A percentile compares a stretch with the other conserved stretches of the same genome.
phyloP scores from a whole-genome alignment of 1,284 basidiomycete species.

The Ustilago hordei region DNA sequence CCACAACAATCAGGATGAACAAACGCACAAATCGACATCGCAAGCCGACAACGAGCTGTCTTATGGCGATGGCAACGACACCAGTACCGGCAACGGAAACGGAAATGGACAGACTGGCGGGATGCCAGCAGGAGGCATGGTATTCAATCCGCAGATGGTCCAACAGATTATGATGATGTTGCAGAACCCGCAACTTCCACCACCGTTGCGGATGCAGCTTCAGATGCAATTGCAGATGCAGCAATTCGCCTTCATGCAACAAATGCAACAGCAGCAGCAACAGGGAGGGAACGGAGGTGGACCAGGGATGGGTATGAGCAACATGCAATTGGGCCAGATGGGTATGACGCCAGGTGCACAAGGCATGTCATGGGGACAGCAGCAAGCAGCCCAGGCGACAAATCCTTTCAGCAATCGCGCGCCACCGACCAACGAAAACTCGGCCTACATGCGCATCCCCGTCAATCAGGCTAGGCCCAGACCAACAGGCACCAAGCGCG shows the following conservation, averaged over 20 bases:
- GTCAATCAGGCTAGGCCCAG: slow-evolving; percentile 37
- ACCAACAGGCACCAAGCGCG: slow-evolving; percentile 38
- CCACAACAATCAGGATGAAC: slow-evolving; percentile 47
- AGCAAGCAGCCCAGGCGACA: slow-evolving; percentile 31
- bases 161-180: slow-evolving; percentile 68
- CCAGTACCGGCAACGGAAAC: slow-evolving; percentile 6
- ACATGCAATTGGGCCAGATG: slow-evolving; percentile 25
- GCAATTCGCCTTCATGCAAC: slow-evolving; percentile 64
- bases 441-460: slow-evolving; percentile 51
- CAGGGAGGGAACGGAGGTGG: slow-evolving; percentile 15
- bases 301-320: slow-evolving; percentile 10
- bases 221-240: slow-evolving; percentile 68
- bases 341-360: slow-evolving; percentile 28
- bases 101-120: slow-evolving; percentile 8
- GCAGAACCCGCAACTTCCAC: slow-evolving; percentile 63
- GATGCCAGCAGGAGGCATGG: slow-evolving; percentile 25
- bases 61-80: slow-evolving; percentile 27
- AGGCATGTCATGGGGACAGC: slow-evolving; percentile 38
- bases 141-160: slow-evolving; percentile 61
- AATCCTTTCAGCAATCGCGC: slow-evolving; percentile 37
- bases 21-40: slow-evolving; percentile 29
- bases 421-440: slow-evolving; percentile 44
- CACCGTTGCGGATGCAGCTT: slow-evolving; percentile 66
- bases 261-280: slow-evolving; percentile 42
- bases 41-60: slow-evolving; percentile 26